Evolutionary conservation across 176 grass and related monocot species (phyloP).

Genomic region (Carex cristatella): DNA sequence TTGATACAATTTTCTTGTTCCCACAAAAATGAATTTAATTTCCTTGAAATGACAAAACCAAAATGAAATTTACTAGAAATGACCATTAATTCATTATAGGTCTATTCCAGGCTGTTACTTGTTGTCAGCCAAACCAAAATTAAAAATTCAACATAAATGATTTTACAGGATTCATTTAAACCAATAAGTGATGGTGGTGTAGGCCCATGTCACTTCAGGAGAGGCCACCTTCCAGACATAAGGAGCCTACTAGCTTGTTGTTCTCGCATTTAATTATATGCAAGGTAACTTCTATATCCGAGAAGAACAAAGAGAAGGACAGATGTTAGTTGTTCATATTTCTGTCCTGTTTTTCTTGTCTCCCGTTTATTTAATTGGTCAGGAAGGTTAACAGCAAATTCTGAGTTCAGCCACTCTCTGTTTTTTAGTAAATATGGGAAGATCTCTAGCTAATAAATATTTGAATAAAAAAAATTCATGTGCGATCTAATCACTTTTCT

Average conservation of each 20-base stretch:
- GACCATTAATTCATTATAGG: too few species aligned
- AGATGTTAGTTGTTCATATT: conserved; percentile 16
- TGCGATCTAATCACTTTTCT: too few species aligned
- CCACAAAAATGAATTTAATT: not conserved
- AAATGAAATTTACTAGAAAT: not conserved
- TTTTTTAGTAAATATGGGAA: too few species aligned
- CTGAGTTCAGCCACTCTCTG: not conserved
- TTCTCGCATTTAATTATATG: not conserved
- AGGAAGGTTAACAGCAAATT: not conserved
- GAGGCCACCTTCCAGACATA: conserved; percentile 16
- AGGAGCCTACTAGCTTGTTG: conserved; percentile 15
- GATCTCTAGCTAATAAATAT: too few species aligned
- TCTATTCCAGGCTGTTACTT: not conserved
- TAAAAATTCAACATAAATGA: not conserved
- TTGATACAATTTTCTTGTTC: not conserved
- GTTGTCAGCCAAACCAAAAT: not conserved
- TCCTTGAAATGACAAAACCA: not conserved
- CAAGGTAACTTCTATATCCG: conserved; percentile 15
- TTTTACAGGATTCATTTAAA: not conserved
- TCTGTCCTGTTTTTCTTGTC: conserved; percentile 19
- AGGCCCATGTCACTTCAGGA: conserved; percentile 15
- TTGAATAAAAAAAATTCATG: too few species aligned
- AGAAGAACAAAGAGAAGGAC: conserved; percentile 24
- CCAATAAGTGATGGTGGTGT: conserved; percentile 1
- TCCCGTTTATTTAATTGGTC: not conserved